Evolutionary conservation across 306 rosid genomes (phyloP).

Genomic region (Fragaria ananassa): DNA sequence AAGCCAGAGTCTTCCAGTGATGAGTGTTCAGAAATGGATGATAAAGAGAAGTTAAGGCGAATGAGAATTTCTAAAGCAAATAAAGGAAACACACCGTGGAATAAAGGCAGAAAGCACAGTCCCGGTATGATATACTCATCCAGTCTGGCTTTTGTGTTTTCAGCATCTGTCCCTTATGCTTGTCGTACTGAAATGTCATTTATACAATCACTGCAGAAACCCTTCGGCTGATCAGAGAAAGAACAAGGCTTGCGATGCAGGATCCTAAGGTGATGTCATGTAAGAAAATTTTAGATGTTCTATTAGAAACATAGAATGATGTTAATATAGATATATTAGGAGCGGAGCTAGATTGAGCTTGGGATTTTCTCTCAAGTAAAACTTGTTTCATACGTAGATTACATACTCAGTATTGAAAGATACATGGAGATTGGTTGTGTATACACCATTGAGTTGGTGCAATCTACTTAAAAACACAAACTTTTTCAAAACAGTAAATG

Average conservation of each 20-base stretch:
- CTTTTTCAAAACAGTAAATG: neutral
- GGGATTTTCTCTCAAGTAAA: neutral
- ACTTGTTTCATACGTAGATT: neutral
- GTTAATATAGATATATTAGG: constrained; percentile 12
- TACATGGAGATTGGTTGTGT: neutral
- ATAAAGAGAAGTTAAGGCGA: constrained; percentile 73
- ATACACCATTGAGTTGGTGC: neutral
- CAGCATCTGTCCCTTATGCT: neutral
- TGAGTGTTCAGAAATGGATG: constrained; percentile 38
- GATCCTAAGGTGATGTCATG: constrained; percentile 99
- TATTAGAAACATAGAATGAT: constrained; percentile 8
- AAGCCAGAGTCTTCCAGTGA: constrained; percentile 29
- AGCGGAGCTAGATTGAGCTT: neutral
- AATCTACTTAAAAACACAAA: neutral
- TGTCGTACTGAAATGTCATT: constrained; percentile 9
- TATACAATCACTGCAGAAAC: constrained; percentile 57
- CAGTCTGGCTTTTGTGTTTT: neutral
- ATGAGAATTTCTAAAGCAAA: constrained; percentile 84
- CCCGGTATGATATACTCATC: constrained; percentile 46
- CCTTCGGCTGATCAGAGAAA: constrained; percentile 70
- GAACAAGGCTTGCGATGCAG: constrained; percentile 97
- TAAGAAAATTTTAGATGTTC: constrained; percentile 63
- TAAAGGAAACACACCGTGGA: constrained; percentile 89
- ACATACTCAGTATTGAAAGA: neutral
- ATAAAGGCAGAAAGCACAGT: constrained; percentile 88